Conservation (phyloP, 371 early-diverging fungal genomes). For the Mortierella sp. region DNA sequence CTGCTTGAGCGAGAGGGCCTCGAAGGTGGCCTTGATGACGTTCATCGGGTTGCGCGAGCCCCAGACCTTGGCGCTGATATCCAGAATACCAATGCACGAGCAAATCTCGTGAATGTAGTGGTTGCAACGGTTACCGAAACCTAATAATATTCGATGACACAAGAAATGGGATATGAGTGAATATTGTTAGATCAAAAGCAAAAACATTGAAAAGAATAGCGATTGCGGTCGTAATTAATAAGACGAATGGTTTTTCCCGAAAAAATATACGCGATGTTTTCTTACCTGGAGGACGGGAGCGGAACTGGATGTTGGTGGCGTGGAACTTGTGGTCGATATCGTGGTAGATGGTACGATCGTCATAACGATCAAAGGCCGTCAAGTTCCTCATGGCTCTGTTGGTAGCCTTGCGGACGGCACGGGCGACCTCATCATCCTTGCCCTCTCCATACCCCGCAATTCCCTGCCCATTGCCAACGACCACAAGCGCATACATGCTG, state of each 20-base stretch:
- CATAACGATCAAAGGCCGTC: constrained; percentile 89
- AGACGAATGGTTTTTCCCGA: no score
- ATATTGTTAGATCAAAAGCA: background rate
- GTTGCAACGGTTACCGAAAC: constrained; percentile 94
- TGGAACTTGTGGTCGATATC: constrained; percentile 93
- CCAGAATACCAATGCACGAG: constrained; percentile 93
- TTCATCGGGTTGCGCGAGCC: constrained; percentile 98
- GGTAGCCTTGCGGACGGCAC: constrained; percentile 93
- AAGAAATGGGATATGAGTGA: no score
- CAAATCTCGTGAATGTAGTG: constrained; percentile 96
- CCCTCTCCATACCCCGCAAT: constrained; percentile 97
- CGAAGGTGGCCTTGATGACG: constrained; percentile 96
- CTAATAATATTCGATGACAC: constrained; percentile 56
- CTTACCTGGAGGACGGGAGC: constrained; percentile 92
- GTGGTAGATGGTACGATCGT: constrained; percentile 93
- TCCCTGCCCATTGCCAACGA: constrained; percentile 96
- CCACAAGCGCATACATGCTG: constrained; percentile 91
- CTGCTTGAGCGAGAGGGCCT: constrained; percentile 86
- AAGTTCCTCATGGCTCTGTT: constrained; percentile 90
- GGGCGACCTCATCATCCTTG: constrained; percentile 83
- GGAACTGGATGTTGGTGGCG: constrained; percentile 84
- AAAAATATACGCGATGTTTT: no score
- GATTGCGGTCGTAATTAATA: background rate
- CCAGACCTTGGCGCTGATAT: constrained; percentile 91
- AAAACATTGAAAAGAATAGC: no score